Evolutionary conservation across 495 filamentous ascomycete genomes (phyloP).

Genomic region (Jackrogersella multiformis): DNA sequence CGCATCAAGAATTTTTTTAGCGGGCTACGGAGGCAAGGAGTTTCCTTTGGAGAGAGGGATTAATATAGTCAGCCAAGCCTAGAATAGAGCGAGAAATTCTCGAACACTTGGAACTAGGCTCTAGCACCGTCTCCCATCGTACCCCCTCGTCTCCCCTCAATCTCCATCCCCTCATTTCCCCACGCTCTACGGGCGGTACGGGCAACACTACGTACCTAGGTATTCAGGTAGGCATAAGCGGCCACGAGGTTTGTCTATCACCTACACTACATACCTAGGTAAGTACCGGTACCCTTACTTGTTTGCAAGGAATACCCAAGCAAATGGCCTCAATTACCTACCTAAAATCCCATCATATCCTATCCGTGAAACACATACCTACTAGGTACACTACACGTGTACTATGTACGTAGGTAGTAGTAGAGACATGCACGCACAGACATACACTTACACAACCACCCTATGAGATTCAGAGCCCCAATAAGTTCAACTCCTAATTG

Average conservation of each 20-base stretch:
- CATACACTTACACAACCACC: not conserved
- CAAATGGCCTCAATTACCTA: not conserved
- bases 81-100: constrained; percentile 17
- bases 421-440: too few species aligned
- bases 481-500: not conserved
- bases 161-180: constrained; percentile 25
- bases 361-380: too few species aligned
- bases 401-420: too few species aligned
- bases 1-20: constrained; percentile 8
- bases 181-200: constrained; percentile 7
- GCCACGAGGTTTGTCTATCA: constrained; percentile 1
- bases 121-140: too few species aligned
- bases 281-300: too few species aligned
- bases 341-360: not conserved
- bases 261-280: too few species aligned
- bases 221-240: constrained; percentile 11
- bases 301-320: not conserved
- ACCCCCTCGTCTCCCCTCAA: not conserved
- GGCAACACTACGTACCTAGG: too few species aligned
- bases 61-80: not conserved
- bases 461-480: not conserved
- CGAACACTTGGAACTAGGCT: constrained; percentile 1
- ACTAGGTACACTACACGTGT: too few species aligned
- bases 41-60: not conserved
- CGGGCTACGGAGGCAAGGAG: constrained; percentile 1